Conservation (phyloP, 805 yeast species). For the Teunomyces aglyptinius region DNA sequence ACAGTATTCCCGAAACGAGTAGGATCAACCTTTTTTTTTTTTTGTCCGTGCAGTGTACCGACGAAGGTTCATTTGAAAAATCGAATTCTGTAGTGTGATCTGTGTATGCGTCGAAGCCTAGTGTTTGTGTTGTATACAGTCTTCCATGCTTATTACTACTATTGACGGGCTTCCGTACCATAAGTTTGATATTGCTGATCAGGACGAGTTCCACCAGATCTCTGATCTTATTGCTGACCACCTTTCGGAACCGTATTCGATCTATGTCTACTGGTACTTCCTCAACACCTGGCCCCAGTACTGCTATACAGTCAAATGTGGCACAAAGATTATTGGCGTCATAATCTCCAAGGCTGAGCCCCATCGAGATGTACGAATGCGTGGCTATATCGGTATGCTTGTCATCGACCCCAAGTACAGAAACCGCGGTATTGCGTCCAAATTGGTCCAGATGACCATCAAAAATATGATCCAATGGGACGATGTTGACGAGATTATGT, state of each 20-base stretch:
- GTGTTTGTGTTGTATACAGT: neutral
- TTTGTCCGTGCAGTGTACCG: too few relatives aligned
- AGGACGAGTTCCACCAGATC: conserved; percentile 48
- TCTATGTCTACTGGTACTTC: conserved; percentile 89
- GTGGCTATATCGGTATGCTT: conserved; percentile 97
- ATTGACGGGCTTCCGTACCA: conserved; percentile 21
- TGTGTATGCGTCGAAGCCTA: neutral
- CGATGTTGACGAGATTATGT: conserved; percentile 83
- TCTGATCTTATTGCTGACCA: conserved; percentile 64
- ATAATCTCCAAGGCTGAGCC: conserved; percentile 78
- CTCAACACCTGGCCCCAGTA: conserved; percentile 88
- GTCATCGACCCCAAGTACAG: conserved; percentile 74
- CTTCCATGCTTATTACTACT: conserved; percentile 9
- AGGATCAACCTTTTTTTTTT: neutral
- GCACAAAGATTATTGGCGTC: conserved; percentile 61
- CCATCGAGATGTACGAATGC: conserved; percentile 66
- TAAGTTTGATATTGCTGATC: conserved; percentile 17
- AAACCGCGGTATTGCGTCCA: conserved; percentile 79
- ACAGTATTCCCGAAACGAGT: too few relatives aligned
- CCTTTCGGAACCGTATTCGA: conserved; percentile 90
- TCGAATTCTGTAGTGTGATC: neutral
- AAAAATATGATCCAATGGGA: conserved; percentile 58
- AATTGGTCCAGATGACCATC: conserved; percentile 60
- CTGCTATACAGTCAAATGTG: conserved; percentile 59
- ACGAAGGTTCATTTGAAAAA: neutral